These are phyloP conservation scores for Suhomyces wounanorum DNA, from an alignment of 1,139 yeast genomes.

Conservation along the genomic window DNA sequence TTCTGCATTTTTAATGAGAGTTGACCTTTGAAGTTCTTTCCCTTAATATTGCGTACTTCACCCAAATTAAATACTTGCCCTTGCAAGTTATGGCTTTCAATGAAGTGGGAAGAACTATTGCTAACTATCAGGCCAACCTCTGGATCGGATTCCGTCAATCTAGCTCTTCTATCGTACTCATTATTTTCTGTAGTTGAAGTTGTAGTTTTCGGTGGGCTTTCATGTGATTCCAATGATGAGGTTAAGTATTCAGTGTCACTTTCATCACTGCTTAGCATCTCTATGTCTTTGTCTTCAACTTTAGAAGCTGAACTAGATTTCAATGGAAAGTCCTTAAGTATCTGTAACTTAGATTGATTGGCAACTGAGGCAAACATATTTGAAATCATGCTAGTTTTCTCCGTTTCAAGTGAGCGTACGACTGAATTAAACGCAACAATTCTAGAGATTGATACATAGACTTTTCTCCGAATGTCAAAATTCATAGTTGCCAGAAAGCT, in stretches of 20 bases:
- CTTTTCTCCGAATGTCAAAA: slow-evolving; percentile 60
- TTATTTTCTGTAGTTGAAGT: neutral
- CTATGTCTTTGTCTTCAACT: slow-evolving; percentile 14
- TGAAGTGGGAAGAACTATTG: neutral
- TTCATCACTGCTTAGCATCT: slow-evolving; percentile 16
- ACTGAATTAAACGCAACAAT: slow-evolving; percentile 39
- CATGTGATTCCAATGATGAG: neutral
- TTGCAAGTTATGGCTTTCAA: neutral
- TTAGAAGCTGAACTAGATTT: neutral
- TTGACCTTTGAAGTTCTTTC: neutral
- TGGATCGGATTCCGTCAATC: neutral
- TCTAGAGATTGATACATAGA: slow-evolving; percentile 58
- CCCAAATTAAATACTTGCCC: neutral
- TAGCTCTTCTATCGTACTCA: neutral
- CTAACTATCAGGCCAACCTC: neutral
- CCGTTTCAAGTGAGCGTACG: slow-evolving; percentile 23
- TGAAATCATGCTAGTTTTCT: slow-evolving; percentile 36
- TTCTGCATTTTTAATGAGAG: slow-evolving; percentile 11
- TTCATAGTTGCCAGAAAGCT: slow-evolving; percentile 80
- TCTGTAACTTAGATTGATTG: slow-evolving; percentile 51
- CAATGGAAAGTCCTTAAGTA: slow-evolving; percentile 20
- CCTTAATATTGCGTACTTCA: neutral
- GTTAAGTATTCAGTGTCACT: slow-evolving; percentile 4
- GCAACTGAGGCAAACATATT: slow-evolving; percentile 69
- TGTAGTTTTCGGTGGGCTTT: neutral